These are phyloP conservation scores for Gloeostereum incarnatum DNA, from an alignment of 768 basidiomycete genomes.

Conservation along the genomic window DNA sequence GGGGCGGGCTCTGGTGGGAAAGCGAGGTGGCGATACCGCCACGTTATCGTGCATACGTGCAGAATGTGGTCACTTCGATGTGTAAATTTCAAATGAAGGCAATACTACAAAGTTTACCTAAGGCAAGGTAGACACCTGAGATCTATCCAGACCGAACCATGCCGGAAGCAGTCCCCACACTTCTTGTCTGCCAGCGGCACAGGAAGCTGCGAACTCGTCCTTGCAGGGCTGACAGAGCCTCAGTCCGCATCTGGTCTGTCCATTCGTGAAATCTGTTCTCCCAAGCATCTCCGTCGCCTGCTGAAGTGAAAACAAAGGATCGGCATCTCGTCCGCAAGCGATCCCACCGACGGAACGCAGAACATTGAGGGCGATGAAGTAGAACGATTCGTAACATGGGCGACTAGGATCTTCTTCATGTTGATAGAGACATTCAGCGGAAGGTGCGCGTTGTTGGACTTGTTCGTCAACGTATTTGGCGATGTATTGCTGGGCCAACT, in stretches of 20 bases:
- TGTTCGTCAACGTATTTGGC: conserved; percentile 49
- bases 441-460: conserved; percentile 38
- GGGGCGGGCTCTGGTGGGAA: too few species aligned
- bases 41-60: too few species aligned
- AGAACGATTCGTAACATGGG: conserved; percentile 59
- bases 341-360: conserved; percentile 65
- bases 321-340: conserved; percentile 63
- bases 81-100: too few species aligned
- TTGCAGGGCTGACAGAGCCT: background rate
- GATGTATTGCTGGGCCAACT: conserved; percentile 52
- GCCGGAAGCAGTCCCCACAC: background rate
- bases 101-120: too few species aligned
- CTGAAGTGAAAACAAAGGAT: conserved; percentile 58
- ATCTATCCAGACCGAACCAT: too few species aligned
- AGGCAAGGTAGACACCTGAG: too few species aligned
- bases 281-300: conserved; percentile 68
- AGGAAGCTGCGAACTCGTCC: background rate
- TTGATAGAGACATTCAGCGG: conserved; percentile 37
- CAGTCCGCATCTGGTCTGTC: conserved; percentile 11
- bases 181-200: background rate
- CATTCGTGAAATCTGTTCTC: conserved; percentile 63
- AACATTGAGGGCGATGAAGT: conserved; percentile 68
- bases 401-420: conserved; percentile 23
- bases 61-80: too few species aligned
- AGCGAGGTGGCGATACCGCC: too few species aligned